These are phyloP conservation scores for Gossypium schwendimanii DNA, from an alignment of 441 rosid genomes.

Conservation along the genomic window DNA sequence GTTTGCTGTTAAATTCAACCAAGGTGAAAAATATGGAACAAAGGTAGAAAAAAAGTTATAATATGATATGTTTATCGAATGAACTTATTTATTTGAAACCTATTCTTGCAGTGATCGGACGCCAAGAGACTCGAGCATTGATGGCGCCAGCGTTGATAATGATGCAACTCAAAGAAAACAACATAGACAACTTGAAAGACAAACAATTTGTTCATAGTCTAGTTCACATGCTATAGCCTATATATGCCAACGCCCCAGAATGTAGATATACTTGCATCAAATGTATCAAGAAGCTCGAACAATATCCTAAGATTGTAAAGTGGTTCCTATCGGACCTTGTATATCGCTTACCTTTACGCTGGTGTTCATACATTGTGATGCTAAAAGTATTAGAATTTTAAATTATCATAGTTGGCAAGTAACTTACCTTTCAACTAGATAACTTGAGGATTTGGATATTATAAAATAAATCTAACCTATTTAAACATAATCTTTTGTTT, in stretches of 20 bases:
- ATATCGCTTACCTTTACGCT: no score
- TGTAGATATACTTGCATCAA: conserved; percentile 34
- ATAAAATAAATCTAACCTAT: no score
- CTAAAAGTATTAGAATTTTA: no score
- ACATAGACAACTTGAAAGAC: conserved; percentile 29
- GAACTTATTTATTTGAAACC: conserved; percentile 7
- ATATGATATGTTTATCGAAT: neutral
- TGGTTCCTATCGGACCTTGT: conserved; percentile 26
- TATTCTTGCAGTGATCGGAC: conserved; percentile 26
- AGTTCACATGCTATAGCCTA: conserved; percentile 31
- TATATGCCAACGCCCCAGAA: conserved; percentile 28
- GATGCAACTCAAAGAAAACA: conserved; percentile 34
- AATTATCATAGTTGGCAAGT: no score
- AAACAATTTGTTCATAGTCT: conserved; percentile 31
- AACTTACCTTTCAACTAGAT: no score
- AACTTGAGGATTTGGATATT: no score
- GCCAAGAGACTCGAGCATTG: conserved; percentile 36
- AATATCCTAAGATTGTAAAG: conserved; percentile 28
- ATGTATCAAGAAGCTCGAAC: conserved; percentile 38
- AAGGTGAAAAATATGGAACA: conserved; percentile 25
- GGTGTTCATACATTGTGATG: no score
- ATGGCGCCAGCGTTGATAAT: conserved; percentile 42
- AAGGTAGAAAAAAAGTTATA: neutral
- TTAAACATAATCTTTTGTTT: no score
- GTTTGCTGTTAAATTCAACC: conserved; percentile 37